Conservation (phyloP, 345 rosid genomes). For the Acer yangbiense region DNA sequence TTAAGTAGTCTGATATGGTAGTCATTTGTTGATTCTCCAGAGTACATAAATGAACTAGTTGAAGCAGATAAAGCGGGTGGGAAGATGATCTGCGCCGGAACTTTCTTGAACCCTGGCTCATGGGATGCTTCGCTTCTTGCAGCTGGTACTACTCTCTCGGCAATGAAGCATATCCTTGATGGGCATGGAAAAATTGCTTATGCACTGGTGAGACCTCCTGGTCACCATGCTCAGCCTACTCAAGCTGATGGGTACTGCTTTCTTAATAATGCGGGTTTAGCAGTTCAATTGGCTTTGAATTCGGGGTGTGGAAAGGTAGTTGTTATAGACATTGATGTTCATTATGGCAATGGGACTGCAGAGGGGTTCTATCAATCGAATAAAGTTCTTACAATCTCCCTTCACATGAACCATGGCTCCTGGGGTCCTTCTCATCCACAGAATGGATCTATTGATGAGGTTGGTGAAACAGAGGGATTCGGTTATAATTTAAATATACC, state of each 20-base stretch:
- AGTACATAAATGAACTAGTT: slow-evolving; percentile 55
- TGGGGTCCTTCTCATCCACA: slow-evolving; percentile 99
- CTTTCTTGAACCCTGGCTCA: slow-evolving; percentile 78
- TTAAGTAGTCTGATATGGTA: not conserved
- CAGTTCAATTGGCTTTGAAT: slow-evolving; percentile 61
- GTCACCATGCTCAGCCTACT: slow-evolving; percentile 92
- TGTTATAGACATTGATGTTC: slow-evolving; percentile 86
- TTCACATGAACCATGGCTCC: slow-evolving; percentile 94
- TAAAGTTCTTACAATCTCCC: slow-evolving; percentile 74
- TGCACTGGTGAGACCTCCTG: slow-evolving; percentile 88
- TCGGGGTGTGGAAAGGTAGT: slow-evolving; percentile 58
- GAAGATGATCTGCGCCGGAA: slow-evolving; percentile 51
- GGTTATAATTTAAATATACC: slow-evolving; percentile 88
- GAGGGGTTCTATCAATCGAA: slow-evolving; percentile 70
- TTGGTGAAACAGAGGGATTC: slow-evolving; percentile 73
- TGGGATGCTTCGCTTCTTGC: slow-evolving; percentile 82
- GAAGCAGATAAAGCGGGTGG: slow-evolving; percentile 63
- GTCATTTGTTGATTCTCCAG: slow-evolving; percentile 33
- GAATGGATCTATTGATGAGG: slow-evolving; percentile 67
- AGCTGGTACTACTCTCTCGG: slow-evolving; percentile 77
- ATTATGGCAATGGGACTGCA: slow-evolving; percentile 90
- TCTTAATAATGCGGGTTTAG: slow-evolving; percentile 79
- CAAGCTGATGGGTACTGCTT: slow-evolving; percentile 95
- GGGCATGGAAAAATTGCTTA: slow-evolving; percentile 61
- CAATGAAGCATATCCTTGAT: slow-evolving; percentile 72